Base-by-base conservation (phyloP, 2,329 filamentous ascomycete species). In the Immersiporthe knoxdaviesiana region DNA sequence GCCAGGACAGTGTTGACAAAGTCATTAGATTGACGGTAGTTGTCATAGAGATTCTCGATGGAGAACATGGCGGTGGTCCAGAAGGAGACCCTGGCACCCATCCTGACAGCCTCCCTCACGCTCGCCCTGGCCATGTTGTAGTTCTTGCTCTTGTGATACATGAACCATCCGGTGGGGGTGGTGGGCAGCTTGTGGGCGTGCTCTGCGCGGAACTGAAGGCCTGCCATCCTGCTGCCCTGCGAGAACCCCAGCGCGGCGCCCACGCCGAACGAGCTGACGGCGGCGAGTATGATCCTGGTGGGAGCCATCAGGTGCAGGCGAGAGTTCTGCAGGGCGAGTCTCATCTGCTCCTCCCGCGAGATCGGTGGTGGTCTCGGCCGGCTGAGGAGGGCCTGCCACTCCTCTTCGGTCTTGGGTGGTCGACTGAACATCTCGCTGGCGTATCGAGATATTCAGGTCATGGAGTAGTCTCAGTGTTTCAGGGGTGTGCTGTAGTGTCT, bases 141-240 rank as follows among this genome's bases (percentile, higher is more conserved):
- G 80, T 97, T 98, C 81, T 98, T 98, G 78, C 90, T 93, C 81
- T 97, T 97, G 84, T 98, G 95, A 80, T 99, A 99, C n/a, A 98
- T 87, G 78, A 95, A 99, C 96, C 96, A 99, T 24, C 94, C 95
- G 2, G 90, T 88, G 35, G 92, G 90, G 1, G 90, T 90, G 3
- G 88, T 90, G 27, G 96, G 96, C 72, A 97, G 89, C 73, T 95
- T 92, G 84, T 99, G 96, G 0, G 96, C 94, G 77, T 99, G 97
- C 81, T 99, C 96, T 70, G 96, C 96, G 67, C 95, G 91, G 82
- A 97, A 99, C 52, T 92, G 91, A 69, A 97, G 85, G 65, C 92
- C 90, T 0, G 92, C 88, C 77, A 87, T 89, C 76, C 90, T 90
- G 69, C 90, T 90, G 32, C 93, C 93, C 68, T 94, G 88, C 8